A percentile compares a stretch with the other conserved stretches of the same genome.
Evolutionary conservation across 257 asterid genomes (phyloP).

Genomic region (Salvia rosmarinus): DNA sequence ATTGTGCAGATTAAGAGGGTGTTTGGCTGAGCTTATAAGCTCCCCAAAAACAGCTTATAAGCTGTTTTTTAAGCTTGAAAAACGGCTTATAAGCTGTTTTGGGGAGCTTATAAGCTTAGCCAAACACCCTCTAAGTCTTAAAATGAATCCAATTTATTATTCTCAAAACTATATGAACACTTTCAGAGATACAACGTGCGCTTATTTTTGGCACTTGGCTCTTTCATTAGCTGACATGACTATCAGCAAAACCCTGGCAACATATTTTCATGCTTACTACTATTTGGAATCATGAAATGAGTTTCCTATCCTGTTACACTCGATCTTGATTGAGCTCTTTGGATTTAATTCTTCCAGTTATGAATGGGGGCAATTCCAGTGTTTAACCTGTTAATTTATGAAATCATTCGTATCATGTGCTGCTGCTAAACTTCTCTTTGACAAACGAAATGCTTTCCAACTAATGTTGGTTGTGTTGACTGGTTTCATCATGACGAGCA

Average conservation of each 20-base stretch:
- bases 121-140: too few species aligned
- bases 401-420: not conserved
- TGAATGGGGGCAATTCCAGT: conserved; percentile 4
- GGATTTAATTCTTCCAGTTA: not conserved
- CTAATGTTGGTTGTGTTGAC: not conserved
- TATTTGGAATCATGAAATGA: conserved; percentile 2
- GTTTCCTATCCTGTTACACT: not conserved
- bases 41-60: too few species aligned
- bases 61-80: too few species aligned
- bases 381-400: not conserved
- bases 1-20: not conserved
- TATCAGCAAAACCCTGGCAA: not conserved
- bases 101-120: too few species aligned
- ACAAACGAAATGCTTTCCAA: not conserved
- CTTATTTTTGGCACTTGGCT: not conserved
- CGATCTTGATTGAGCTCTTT: not conserved
- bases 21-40: too few species aligned
- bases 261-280: not conserved
- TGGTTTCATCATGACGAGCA: not conserved
- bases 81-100: too few species aligned
- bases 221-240: not conserved
- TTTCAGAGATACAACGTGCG: not conserved
- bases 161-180: not conserved
- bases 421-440: conserved; percentile 3
- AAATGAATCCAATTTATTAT: not conserved